phyloP scores from a whole-genome alignment of 768 basidiomycete species.

The Podaxis carcinomalis region DNA sequence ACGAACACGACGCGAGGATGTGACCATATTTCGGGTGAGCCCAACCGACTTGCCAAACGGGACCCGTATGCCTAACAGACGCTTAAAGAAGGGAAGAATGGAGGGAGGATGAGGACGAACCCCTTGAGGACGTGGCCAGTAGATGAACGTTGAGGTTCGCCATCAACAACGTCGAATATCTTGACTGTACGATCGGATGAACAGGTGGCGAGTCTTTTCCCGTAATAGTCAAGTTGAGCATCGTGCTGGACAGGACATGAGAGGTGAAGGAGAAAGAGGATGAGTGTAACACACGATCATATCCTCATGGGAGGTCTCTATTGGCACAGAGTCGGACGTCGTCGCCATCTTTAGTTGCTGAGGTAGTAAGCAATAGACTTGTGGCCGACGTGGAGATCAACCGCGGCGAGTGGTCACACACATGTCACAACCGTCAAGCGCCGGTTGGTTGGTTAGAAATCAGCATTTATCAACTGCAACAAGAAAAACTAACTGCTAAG shows the following conservation, averaged over 20 bases:
- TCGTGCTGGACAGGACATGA: conserved; percentile 64
- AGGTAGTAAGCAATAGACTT: too few species aligned
- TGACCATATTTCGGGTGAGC: conserved; percentile 96
- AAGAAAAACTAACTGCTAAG: too few species aligned
- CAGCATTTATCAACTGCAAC: too few species aligned
- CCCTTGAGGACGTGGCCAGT: conserved; percentile 76
- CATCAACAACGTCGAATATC: conserved; percentile 92
- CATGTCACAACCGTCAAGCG: too few species aligned
- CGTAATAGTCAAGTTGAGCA: conserved; percentile 97
- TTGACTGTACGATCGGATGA: conserved; percentile 94
- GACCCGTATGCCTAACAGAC: conserved; percentile 78
- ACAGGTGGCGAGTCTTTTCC: conserved; percentile 93
- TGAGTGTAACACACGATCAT: conserved; percentile 76
- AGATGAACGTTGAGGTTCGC: conserved; percentile 63
- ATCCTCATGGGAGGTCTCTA: conserved; percentile 96
- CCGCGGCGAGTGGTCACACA: too few species aligned
- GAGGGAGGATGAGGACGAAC: conserved; percentile 33
- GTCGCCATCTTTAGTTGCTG: conserved; percentile 25
- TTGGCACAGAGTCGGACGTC: conserved; percentile 67
- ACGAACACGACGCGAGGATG: conserved; percentile 97
- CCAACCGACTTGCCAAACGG: conserved; percentile 99
- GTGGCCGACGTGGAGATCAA: too few species aligned
- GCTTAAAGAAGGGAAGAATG: not conserved
- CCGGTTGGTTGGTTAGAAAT: too few species aligned
- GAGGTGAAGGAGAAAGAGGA: conserved; percentile 1